These are phyloP conservation scores for Zygotorulaspora danielsina DNA, from an alignment of 805 yeast genomes.

Conservation along the genomic window DNA sequence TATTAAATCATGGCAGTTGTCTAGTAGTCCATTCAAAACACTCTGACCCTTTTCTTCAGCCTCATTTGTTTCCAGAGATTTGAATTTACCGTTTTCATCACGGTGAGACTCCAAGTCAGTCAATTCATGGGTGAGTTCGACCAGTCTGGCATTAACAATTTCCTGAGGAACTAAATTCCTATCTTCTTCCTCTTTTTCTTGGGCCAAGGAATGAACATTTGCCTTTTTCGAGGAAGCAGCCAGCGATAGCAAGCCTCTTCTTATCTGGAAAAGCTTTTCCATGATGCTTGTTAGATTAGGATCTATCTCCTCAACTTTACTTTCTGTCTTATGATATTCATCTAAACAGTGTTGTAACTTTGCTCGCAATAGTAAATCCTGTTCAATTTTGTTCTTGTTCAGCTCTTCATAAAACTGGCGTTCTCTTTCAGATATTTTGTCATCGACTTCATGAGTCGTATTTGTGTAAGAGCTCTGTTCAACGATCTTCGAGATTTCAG, in stretches of 20 bases:
- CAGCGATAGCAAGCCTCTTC: constrained; percentile 56
- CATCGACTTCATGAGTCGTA: constrained; percentile 18
- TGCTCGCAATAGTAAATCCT: constrained; percentile 54
- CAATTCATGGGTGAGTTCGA: constrained; percentile 38
- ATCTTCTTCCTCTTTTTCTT: constrained; percentile 10
- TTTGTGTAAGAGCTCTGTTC: constrained; percentile 35
- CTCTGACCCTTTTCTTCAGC: constrained; percentile 39
- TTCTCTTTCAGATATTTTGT: constrained; percentile 19
- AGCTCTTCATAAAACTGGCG: constrained; percentile 26
- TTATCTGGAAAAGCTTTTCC: constrained; percentile 56
- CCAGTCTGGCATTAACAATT: constrained; percentile 31
- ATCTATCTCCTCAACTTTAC: constrained; percentile 50
- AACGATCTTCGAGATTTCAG: constrained; percentile 64
- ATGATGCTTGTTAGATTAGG: constrained; percentile 48
- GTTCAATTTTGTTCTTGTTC: constrained; percentile 49
- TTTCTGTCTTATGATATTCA: constrained; percentile 54
- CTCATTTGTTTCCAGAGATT: constrained; percentile 35
- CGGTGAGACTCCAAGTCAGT: constrained; percentile 45
- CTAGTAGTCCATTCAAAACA: constrained; percentile 68
- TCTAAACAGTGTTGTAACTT: constrained; percentile 62
- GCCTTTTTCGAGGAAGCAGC: constrained; percentile 39
- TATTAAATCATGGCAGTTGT: constrained; percentile 74
- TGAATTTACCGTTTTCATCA: constrained; percentile 54
- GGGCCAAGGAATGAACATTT: constrained; percentile 12
- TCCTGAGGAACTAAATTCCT: constrained; percentile 19